Evolutionary conservation across 1,284 basidiomycete species (phyloP).

Genomic region (Moesziomyces aphidis): DNA sequence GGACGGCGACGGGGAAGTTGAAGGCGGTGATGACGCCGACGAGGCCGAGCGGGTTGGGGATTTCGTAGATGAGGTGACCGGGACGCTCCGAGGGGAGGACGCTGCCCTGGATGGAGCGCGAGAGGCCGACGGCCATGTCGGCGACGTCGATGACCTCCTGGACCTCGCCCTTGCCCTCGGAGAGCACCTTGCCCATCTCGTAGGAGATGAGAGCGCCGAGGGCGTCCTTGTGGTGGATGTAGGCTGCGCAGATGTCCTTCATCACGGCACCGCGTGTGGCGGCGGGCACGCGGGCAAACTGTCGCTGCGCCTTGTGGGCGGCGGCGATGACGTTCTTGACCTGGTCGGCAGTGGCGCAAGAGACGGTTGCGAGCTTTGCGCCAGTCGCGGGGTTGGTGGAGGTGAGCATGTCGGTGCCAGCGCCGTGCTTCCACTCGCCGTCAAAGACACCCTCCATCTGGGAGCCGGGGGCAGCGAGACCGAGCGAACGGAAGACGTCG

Average conservation of each 20-base stretch:
- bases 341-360: slow-evolving; percentile 77
- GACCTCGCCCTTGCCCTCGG: slow-evolving; percentile 92
- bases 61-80: slow-evolving; percentile 54
- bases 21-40: slow-evolving; percentile 90
- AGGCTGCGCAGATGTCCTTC: slow-evolving; percentile 84
- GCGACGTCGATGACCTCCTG: slow-evolving; percentile 94
- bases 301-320: slow-evolving; percentile 77
- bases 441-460: slow-evolving; percentile 53
- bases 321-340: slow-evolving; percentile 75
- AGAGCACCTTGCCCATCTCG: slow-evolving; percentile 91
- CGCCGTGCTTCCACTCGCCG: slow-evolving; percentile 47
- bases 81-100: slow-evolving; percentile 58
- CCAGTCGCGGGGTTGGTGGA: slow-evolving; percentile 61
- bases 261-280: slow-evolving; percentile 88
- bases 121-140: slow-evolving; percentile 84
- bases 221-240: slow-evolving; percentile 82
- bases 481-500: slow-evolving; percentile 25
- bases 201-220: slow-evolving; percentile 79
- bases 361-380: slow-evolving; percentile 49
- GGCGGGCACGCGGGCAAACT: slow-evolving; percentile 82
- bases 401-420: slow-evolving; percentile 17
- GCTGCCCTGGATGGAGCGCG: slow-evolving; percentile 81
- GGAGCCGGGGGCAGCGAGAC: slow-evolving; percentile 39
- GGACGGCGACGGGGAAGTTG: slow-evolving; percentile 86
- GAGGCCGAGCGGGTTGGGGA: slow-evolving; percentile 91